Base-by-base conservation (phyloP, 2,329 filamentous ascomycete species). In the Aspergillus glaucus region DNA sequence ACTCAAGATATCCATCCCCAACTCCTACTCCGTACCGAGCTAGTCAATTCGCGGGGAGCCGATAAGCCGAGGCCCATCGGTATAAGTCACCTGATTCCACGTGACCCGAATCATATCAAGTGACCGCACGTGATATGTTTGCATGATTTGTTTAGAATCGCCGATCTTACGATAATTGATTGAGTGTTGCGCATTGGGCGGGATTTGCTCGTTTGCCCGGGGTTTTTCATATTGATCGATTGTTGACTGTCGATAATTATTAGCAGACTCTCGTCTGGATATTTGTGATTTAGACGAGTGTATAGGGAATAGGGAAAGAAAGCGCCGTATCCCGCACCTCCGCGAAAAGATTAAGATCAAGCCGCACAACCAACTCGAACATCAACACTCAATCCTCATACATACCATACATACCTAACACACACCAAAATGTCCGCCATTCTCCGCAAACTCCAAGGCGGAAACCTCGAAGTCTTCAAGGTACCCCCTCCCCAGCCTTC, bases 401-500 rank as follows among this genome's bases (percentile, higher is more conserved):
- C 10, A 30, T 12, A 12, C 26, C 26, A 26, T 6, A 26, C 24
- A 8, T 12, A 30, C 26, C 5, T 43, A 43, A 43, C 40, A 40
- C 22, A 43, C 40, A 42, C 19, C 44, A 63, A 47, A 53, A 71
- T 73, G 65, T 63, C 69, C 41, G 56, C 62, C 72, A 62, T 66
- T 47, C 63, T 72, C 49, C 63, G 66, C 67, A 77, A 63, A 58
- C 79, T 95, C 83, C 88, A 82, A 46, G 89, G 91, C 46, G 81
- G 91, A 24, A 96, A 95, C 69, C 81, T 97, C 50, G 92, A 97
- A 76, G 83, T 96, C 56, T 91, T 95, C 80, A 97, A 96, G 76
- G 92, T 93, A 74, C 49, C 69, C 12, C 43, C 8, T 44, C 44
- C 26, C 4, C 21, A 21, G 21, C 44, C 22, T 17, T 10, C 28